phyloP scores from a whole-genome alignment of 2,329 filamentous ascomycete species.

The Colletotrichum liaoningense region DNA sequence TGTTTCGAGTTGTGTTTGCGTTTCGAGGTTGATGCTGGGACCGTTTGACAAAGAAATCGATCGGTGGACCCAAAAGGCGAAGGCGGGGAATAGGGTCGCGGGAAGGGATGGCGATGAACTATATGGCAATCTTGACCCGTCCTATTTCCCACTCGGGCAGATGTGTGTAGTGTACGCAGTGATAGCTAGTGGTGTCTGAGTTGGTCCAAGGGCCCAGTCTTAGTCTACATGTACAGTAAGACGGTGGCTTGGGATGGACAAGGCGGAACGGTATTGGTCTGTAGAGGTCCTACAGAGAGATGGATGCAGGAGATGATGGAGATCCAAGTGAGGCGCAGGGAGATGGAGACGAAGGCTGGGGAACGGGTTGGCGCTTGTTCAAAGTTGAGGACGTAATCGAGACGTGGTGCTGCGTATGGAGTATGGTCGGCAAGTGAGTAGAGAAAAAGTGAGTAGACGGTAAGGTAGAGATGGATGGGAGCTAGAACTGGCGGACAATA shows the following conservation, averaged over 20 bases:
- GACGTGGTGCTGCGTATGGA: not conserved
- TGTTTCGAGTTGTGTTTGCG: slow-evolving; percentile 16
- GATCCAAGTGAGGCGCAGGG: slow-evolving; percentile 19
- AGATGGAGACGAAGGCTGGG: not conserved
- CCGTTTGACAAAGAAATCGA: slow-evolving; percentile 25
- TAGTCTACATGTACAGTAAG: slow-evolving; percentile 21
- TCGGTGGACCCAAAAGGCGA: slow-evolving; percentile 18
- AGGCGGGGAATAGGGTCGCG: slow-evolving; percentile 17
- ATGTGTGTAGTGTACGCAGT: not conserved
- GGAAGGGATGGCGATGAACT: slow-evolving; percentile 32
- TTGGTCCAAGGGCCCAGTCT: slow-evolving; percentile 22
- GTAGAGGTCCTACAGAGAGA: not conserved
- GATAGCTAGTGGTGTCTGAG: not conserved
- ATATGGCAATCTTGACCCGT: slow-evolving; percentile 27
- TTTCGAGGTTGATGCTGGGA: slow-evolving; percentile 27
- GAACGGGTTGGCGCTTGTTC: slow-evolving; percentile 1
- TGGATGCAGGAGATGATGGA: slow-evolving; percentile 6
- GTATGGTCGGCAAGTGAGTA: not conserved
- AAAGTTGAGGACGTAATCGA: not conserved
- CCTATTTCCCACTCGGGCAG: slow-evolving; percentile 12
- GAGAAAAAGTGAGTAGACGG: not conserved
- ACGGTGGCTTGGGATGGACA: slow-evolving; percentile 29
- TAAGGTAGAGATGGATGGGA: not conserved
- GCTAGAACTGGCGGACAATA: not conserved
- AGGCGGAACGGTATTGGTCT: slow-evolving; percentile 9